Evolutionary conservation across 495 filamentous ascomycete genomes (phyloP).

Genomic region (Podospora bellae-mahoneyi): DNA sequence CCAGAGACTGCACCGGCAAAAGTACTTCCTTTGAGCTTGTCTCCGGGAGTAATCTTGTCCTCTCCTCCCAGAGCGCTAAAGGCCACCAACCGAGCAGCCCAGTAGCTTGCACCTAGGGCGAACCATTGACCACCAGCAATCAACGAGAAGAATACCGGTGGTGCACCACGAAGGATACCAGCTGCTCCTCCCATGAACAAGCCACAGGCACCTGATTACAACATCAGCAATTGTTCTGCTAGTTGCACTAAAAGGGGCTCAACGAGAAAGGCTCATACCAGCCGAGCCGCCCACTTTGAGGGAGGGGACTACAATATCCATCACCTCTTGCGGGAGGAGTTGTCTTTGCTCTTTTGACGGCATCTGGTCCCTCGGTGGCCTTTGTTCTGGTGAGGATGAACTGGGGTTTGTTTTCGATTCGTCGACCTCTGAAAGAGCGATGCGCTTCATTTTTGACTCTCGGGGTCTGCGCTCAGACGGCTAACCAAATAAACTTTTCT

Average conservation of each 20-base stretch:
- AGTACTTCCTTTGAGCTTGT: constrained; percentile 61
- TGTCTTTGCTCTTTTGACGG: constrained; percentile 8
- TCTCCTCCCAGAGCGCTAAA: constrained; percentile 38
- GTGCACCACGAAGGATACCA: constrained; percentile 63
- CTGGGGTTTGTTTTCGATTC: neutral
- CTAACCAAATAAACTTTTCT: neutral
- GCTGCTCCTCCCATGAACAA: constrained; percentile 64
- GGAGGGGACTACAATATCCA: constrained; percentile 39
- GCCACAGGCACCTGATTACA: constrained; percentile 60
- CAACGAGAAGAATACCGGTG: constrained; percentile 65
- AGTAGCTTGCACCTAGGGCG: constrained; percentile 70
- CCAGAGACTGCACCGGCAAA: constrained; percentile 68
- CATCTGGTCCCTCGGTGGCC: neutral
- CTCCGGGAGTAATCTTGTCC: constrained; percentile 48
- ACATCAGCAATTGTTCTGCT: constrained; percentile 3
- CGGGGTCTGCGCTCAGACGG: too few relatives aligned
- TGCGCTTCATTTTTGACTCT: constrained; percentile 22
- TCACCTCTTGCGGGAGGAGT: constrained; percentile 38
- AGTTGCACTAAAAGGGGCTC: neutral
- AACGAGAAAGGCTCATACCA: constrained; percentile 22
- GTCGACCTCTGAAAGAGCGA: constrained; percentile 2
- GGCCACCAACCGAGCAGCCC: constrained; percentile 55
- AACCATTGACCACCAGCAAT: constrained; percentile 77
- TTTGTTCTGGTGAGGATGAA: constrained; percentile 3
- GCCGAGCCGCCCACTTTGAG: constrained; percentile 30